Conservation (phyloP, 306 rosid species). For the Rubus idaeus region DNA sequence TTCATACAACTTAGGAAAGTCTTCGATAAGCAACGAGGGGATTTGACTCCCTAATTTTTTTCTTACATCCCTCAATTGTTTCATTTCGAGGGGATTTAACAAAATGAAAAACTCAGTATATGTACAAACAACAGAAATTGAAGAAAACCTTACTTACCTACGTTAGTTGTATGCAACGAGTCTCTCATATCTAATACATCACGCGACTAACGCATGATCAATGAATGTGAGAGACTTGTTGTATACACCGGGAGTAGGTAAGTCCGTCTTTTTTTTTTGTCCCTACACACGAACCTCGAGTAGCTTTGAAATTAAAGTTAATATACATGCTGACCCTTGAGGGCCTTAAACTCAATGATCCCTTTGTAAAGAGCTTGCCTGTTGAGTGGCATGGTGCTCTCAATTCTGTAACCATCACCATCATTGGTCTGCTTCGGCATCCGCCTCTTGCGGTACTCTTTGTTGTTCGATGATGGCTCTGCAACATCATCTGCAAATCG, state of each 20-base stretch:
- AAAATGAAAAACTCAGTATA: not conserved
- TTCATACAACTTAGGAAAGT: not conserved
- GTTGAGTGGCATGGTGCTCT: slow-evolving; percentile 55
- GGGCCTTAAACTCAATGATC: slow-evolving; percentile 35
- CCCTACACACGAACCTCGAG: not conserved
- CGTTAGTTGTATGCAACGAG: not conserved
- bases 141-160: not conserved
- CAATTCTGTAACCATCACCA: slow-evolving; percentile 26
- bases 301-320: not conserved
- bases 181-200: not conserved
- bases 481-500: slow-evolving; percentile 55
- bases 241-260: not conserved
- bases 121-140: not conserved
- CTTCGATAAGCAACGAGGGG: too few relatives aligned
- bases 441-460: slow-evolving; percentile 32
- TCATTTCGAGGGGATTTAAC: not conserved
- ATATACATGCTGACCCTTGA: slow-evolving; percentile 20
- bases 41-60: too few relatives aligned
- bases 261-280: not conserved
- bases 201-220: not conserved
- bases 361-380: slow-evolving; percentile 55
- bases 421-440: slow-evolving; percentile 16
- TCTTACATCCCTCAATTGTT: not conserved
- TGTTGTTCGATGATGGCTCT: slow-evolving; percentile 41
- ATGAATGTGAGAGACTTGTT: not conserved